These are phyloP conservation scores for Rhododendron vialii DNA, from an alignment of 148 eudicot species.

Conservation along the genomic window DNA sequence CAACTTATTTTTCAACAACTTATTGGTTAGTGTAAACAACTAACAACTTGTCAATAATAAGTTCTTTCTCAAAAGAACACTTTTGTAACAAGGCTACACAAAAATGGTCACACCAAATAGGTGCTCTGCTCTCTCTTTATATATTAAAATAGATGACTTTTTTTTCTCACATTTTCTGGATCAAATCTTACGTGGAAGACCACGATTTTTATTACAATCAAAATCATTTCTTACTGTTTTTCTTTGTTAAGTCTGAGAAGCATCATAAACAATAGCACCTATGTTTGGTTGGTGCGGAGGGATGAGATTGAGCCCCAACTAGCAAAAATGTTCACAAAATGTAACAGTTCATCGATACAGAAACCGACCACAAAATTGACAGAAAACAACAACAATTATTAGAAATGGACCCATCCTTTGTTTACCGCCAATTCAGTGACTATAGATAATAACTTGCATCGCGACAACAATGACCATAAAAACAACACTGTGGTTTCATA, in stretches of 20 bases:
- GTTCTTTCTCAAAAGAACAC: too few species aligned
- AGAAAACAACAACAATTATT: not conserved
- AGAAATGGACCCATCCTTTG: not conserved
- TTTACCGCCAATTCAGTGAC: not conserved
- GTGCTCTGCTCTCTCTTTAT: too few species aligned
- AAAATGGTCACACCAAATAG: too few species aligned
- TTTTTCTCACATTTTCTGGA: not conserved
- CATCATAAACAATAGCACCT: not conserved
- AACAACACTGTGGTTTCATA: not conserved
- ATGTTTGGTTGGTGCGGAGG: not conserved
- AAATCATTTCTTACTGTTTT: too few species aligned
- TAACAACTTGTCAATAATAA: too few species aligned
- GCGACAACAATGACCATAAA: not conserved
- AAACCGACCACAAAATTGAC: not conserved
- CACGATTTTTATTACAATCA: not conserved
- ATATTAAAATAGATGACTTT: not conserved
- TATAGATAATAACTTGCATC: not conserved
- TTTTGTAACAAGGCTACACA: too few species aligned
- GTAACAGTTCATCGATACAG: not conserved
- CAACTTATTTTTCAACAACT: too few species aligned
- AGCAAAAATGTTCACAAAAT: not conserved
- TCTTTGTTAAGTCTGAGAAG: too few species aligned
- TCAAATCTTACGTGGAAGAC: not conserved
- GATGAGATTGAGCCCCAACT: not conserved
- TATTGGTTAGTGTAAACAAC: too few species aligned